phyloP scores from a whole-genome alignment of 2,329 filamentous ascomycete genomes.

The Dactylellina leptospora region DNA sequence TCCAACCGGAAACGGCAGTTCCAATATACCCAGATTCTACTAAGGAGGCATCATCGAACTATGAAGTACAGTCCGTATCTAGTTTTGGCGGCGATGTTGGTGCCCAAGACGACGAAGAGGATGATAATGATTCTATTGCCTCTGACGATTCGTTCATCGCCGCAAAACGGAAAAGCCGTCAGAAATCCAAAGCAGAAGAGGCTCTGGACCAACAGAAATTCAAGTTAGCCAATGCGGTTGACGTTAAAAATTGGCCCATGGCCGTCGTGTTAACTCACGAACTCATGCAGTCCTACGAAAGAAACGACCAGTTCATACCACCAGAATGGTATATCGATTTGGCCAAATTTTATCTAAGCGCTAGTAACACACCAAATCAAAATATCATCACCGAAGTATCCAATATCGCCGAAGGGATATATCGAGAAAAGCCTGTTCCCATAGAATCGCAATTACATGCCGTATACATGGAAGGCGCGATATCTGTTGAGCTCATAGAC shows the following conservation, averaged over 20 bases:
- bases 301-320: neutral
- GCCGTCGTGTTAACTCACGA: neutral
- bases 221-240: neutral
- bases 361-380: neutral
- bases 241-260: neutral
- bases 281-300: neutral
- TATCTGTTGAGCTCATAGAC: neutral
- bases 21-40: too few species aligned
- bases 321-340: slow-evolving; percentile 17
- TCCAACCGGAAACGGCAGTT: too few species aligned
- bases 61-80: too few species aligned
- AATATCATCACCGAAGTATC: neutral
- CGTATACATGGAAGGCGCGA: neutral
- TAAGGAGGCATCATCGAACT: too few species aligned
- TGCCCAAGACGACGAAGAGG: too few species aligned
- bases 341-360: neutral
- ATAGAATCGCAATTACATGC: neutral
- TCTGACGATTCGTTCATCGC: slow-evolving; percentile 16
- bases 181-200: neutral
- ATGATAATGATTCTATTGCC: neutral
- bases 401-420: neutral
- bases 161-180: neutral
- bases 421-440: neutral
- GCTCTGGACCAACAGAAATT: neutral
- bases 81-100: too few species aligned